Evolutionary conservation across 306 rosid species (phyloP).

Genomic region (Dryas drummondii): DNA sequence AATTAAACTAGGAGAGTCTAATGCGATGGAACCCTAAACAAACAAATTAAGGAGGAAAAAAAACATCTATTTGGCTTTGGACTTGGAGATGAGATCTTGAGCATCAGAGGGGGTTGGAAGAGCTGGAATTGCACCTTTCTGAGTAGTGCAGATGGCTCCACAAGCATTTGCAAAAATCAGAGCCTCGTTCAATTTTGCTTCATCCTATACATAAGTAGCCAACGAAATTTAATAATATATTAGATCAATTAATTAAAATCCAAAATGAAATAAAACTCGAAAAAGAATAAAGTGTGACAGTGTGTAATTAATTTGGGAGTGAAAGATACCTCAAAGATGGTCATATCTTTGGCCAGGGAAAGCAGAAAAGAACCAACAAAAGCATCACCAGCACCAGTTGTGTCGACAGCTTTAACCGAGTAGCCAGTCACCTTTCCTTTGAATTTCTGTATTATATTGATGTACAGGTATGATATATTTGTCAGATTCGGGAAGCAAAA

Average conservation of each 20-base stretch:
- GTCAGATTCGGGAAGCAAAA: background rate
- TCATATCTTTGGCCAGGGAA: conserved; percentile 40
- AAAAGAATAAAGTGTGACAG: background rate
- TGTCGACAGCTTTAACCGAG: conserved; percentile 50
- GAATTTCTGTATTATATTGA: conserved; percentile 31
- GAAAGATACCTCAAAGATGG: conserved; percentile 40
- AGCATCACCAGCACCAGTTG: conserved; percentile 80
- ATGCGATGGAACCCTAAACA: background rate
- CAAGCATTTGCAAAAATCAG: conserved; percentile 60
- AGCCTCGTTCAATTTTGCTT: conserved; percentile 55
- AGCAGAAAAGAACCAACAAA: conserved; percentile 57
- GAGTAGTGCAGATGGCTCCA: conserved; percentile 62
- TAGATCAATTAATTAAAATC: background rate
- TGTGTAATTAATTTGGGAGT: background rate
- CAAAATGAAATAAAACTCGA: background rate
- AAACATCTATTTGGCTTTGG: conserved; percentile 27
- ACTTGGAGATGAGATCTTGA: conserved; percentile 35
- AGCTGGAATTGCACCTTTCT: conserved; percentile 75
- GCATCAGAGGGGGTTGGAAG: conserved; percentile 51
- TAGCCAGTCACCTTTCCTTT: conserved; percentile 60
- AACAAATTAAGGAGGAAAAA: background rate
- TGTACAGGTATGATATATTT: background rate
- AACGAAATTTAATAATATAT: background rate
- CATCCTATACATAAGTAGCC: conserved; percentile 26
- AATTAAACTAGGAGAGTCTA: background rate